phyloP scores from a whole-genome alignment of 495 filamentous ascomycete species.

The Parathielavia appendiculata region DNA sequence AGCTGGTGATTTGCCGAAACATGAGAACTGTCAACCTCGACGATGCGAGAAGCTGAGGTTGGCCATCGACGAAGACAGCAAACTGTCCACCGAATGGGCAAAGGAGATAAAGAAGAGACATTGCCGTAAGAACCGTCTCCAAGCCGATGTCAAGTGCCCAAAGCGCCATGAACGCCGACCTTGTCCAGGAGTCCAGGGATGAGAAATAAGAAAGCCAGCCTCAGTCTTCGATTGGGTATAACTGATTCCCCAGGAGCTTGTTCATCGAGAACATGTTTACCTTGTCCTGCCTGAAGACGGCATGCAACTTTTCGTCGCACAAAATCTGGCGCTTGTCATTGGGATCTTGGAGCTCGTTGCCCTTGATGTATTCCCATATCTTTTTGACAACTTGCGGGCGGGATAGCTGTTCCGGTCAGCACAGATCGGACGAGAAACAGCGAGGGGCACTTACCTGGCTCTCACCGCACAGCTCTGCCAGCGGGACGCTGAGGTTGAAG shows the following conservation, averaged over 20 bases:
- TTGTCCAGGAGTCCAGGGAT: too few relatives aligned
- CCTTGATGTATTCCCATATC: constrained; percentile 91
- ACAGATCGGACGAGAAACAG: constrained; percentile 3
- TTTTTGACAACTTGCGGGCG: constrained; percentile 93
- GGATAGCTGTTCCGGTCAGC: constrained; percentile 55
- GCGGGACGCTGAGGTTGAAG: constrained; percentile 46
- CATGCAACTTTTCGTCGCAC: constrained; percentile 85
- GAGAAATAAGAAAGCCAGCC: background rate
- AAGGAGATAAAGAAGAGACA: background rate
- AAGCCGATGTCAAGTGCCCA: background rate
- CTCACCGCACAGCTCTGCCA: constrained; percentile 53
- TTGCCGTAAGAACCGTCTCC: background rate
- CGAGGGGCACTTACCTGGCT: constrained; percentile 45
- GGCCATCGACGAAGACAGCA: background rate
- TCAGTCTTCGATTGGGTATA: constrained; percentile 51
- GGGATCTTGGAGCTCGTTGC: constrained; percentile 81
- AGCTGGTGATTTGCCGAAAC: too few relatives aligned
- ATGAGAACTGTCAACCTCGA: background rate
- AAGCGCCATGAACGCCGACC: constrained; percentile 30
- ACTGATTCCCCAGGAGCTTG: constrained; percentile 52
- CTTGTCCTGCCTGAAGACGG: constrained; percentile 82
- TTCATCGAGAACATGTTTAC: constrained; percentile 99
- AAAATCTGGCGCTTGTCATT: constrained; percentile 83
- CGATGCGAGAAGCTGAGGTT: background rate
- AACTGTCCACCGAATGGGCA: background rate